Evolutionary conservation across 306 rosid genomes (phyloP).

Genomic region (Vigna unguiculata): DNA sequence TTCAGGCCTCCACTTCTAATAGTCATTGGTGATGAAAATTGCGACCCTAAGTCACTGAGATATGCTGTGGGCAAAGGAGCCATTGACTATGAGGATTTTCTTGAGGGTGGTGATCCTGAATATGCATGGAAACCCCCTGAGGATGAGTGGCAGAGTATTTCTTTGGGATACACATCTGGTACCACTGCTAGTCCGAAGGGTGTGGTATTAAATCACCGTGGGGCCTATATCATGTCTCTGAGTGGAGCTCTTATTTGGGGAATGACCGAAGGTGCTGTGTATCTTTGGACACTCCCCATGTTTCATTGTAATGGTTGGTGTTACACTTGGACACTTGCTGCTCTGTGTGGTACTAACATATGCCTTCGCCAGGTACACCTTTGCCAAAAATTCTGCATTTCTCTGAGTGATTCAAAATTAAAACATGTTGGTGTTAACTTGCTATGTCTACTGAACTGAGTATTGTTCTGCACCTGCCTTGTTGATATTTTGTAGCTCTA

Average conservation of each 20-base stretch:
- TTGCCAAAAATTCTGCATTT: slow-evolving; percentile 24
- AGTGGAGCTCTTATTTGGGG: slow-evolving; percentile 79
- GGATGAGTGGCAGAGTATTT: slow-evolving; percentile 99
- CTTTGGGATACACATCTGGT: slow-evolving; percentile 94
- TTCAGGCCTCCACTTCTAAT: slow-evolving; percentile 70
- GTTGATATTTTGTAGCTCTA: slow-evolving; percentile 6
- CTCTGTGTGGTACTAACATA: slow-evolving; percentile 81
- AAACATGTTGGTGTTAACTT: slow-evolving; percentile 37
- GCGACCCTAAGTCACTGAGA: slow-evolving; percentile 54
- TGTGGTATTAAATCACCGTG: slow-evolving; percentile 90
- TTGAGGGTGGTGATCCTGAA: slow-evolving; percentile 81
- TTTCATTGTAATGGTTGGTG: slow-evolving; percentile 99
- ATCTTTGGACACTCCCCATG: slow-evolving; percentile 96
- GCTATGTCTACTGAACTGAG: slow-evolving; percentile 3
- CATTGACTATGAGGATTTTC: slow-evolving; percentile 57
- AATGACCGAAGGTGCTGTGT: slow-evolving; percentile 87
- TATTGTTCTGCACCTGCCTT: slow-evolving; percentile 10
- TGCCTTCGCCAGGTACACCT: slow-evolving; percentile 89
- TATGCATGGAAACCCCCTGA: slow-evolving; percentile 85
- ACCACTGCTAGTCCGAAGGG: slow-evolving; percentile 98
- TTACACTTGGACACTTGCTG: slow-evolving; percentile 89
- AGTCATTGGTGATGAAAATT: slow-evolving; percentile 80
- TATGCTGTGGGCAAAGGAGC: slow-evolving; percentile 49
- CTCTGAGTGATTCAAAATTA: slow-evolving; percentile 20
- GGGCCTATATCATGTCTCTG: slow-evolving; percentile 72